A percentile compares a stretch with the other conserved stretches of the same genome.
Evolutionary conservation across 2,329 filamentous ascomycete species (phyloP).

Genomic region (Ophiostoma tasmaniense): DNA sequence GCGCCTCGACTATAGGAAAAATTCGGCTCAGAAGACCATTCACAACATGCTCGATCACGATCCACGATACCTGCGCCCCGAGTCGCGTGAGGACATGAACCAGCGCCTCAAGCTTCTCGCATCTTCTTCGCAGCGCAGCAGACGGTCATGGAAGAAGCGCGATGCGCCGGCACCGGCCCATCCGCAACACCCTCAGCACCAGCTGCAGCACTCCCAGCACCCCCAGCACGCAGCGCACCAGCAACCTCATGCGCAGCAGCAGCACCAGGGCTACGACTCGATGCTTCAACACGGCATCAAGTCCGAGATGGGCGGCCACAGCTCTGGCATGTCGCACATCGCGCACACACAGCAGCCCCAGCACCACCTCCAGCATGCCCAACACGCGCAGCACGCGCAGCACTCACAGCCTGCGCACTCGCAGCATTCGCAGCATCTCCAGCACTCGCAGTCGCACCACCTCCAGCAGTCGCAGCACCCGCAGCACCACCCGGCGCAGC

Average conservation of each 20-base stretch:
- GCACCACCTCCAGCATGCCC: conserved; percentile 13
- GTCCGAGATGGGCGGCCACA: conserved; percentile 11
- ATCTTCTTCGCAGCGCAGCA: conserved; percentile 31
- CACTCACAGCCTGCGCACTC: not conserved
- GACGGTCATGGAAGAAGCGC: conserved; percentile 16
- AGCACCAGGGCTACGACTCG: conserved; percentile 11
- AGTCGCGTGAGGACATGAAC: conserved; percentile 42
- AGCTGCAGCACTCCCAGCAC: conserved; percentile 3
- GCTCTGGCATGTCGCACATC: conserved; percentile 11
- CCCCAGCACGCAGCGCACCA: conserved; percentile 7
- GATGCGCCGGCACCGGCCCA: not conserved
- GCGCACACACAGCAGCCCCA: conserved; percentile 6
- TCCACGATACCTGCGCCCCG: conserved; percentile 48
- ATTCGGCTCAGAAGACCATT: conserved; percentile 52
- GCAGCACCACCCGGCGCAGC: conserved; percentile 10
- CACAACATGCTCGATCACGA: conserved; percentile 50
- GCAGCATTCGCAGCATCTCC: conserved; percentile 11
- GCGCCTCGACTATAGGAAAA: conserved; percentile 31
- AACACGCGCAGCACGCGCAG: conserved; percentile 8
- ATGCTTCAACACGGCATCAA: conserved; percentile 16
- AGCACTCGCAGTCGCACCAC: conserved; percentile 7
- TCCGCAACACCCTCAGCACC: conserved; percentile 5
- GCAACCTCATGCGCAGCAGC: not conserved
- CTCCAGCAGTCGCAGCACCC: conserved; percentile 14
- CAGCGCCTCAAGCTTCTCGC: conserved; percentile 40